Conservation (phyloP, 768 basidiomycete genomes). For the Pisolithus orientalis region DNA sequence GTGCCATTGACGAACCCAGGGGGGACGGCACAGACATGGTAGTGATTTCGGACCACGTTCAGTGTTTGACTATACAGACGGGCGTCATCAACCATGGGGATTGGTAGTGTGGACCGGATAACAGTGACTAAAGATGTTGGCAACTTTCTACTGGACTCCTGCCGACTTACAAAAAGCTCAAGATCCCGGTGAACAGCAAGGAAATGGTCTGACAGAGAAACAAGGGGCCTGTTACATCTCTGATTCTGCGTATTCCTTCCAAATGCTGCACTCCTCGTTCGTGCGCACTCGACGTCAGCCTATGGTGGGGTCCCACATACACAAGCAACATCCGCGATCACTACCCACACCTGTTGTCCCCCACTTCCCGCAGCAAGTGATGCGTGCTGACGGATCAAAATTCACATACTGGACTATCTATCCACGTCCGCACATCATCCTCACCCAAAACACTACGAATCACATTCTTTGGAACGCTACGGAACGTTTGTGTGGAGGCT, state of each 20-base stretch:
- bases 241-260: too few relatives aligned
- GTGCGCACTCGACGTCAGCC: conserved; percentile 61
- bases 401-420: conserved; percentile 88
- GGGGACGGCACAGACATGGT: conserved; percentile 67
- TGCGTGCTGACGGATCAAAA: conserved; percentile 85
- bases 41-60: conserved; percentile 82
- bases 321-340: conserved; percentile 57
- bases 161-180: conserved; percentile 74
- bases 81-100: conserved; percentile 57
- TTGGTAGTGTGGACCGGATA: conserved; percentile 57
- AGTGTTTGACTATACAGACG: conserved; percentile 58
- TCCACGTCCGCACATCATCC: conserved; percentile 65
- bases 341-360: conserved; percentile 83
- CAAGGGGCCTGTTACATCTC: conserved; percentile 84
- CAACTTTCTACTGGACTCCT: not conserved
- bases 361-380: conserved; percentile 78
- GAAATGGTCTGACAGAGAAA: conserved; percentile 79
- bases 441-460: conserved; percentile 86
- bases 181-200: conserved; percentile 58
- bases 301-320: conserved; percentile 83
- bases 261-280: too few relatives aligned
- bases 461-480: conserved; percentile 82
- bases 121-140: conserved; percentile 56
- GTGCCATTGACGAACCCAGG: too few relatives aligned
- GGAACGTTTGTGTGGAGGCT: conserved; percentile 41